phyloP scores from a whole-genome alignment of 345 rosid species.

The Cardamine occulta region DNA sequence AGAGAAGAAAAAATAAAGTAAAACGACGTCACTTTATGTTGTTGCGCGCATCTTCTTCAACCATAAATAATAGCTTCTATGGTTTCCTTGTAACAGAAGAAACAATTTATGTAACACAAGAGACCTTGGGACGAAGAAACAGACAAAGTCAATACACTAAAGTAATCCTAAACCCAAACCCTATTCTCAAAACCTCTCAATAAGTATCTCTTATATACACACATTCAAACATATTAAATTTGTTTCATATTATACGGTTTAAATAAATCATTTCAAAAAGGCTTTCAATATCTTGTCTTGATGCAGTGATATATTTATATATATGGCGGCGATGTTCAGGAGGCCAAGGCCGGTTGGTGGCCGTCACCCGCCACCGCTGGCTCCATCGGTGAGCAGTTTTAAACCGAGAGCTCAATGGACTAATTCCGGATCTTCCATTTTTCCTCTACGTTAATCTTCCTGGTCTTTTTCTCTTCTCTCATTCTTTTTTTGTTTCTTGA shows the following conservation, averaged over 20 bases:
- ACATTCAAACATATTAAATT: conserved; percentile 21
- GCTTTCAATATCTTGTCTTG: neutral
- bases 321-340: conserved; percentile 20
- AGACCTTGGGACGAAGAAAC: conserved; percentile 32
- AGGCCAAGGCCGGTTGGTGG: conserved; percentile 30
- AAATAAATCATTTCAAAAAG: neutral
- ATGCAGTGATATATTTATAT: neutral
- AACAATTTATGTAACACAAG: conserved; percentile 3
- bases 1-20: neutral
- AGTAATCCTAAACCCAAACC: conserved; percentile 46
- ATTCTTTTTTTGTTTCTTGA: neutral
- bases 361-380: conserved; percentile 42
- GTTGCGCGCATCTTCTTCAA: neutral
- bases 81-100: conserved; percentile 33
- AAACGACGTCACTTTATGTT: conserved; percentile 12
- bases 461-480: conserved; percentile 27
- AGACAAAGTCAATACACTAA: conserved; percentile 37
- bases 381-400: conserved; percentile 45
- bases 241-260: conserved; percentile 15
- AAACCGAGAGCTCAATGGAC: conserved; percentile 47
- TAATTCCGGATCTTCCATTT: conserved; percentile 35
- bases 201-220: conserved; percentile 18
- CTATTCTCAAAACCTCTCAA: conserved; percentile 28
- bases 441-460: conserved; percentile 44
- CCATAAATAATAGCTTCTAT: conserved; percentile 14